These are phyloP conservation scores for Aspergillus egyptiacus DNA, from an alignment of 495 filamentous ascomycete species.

Conservation along the genomic window DNA sequence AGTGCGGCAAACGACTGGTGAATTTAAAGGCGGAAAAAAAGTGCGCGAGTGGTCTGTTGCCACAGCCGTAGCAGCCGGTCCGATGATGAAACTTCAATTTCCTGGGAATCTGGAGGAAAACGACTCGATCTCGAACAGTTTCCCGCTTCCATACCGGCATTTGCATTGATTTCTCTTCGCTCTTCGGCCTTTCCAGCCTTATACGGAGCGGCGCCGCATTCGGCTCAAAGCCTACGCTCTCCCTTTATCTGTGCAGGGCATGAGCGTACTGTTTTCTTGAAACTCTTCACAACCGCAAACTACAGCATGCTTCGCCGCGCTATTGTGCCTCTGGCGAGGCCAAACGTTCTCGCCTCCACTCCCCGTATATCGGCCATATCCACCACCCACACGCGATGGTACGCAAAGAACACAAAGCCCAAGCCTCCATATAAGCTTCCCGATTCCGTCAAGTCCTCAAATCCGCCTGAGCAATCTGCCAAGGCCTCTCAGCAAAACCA, in stretches of 20 bases:
- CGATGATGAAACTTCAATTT: slow-evolving; percentile 8
- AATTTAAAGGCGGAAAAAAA: slow-evolving; percentile 19
- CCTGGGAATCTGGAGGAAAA: neutral
- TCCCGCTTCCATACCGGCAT: neutral
- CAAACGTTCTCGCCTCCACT: slow-evolving; percentile 34
- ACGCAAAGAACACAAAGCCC: slow-evolving; percentile 43
- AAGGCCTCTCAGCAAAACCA: slow-evolving; percentile 26
- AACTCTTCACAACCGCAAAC: slow-evolving; percentile 1
- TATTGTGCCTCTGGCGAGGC: slow-evolving; percentile 42
- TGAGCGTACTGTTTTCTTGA: slow-evolving; percentile 24
- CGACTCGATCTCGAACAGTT: neutral
- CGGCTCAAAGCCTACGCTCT: neutral
- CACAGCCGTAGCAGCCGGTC: slow-evolving; percentile 16
- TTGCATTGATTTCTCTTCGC: neutral
- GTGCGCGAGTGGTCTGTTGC: slow-evolving; percentile 23
- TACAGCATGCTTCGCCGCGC: slow-evolving; percentile 44
- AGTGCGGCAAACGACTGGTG: slow-evolving; percentile 7
- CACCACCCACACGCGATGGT: slow-evolving; percentile 36
- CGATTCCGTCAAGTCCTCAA: slow-evolving; percentile 26
- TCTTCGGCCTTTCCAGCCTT: neutral
- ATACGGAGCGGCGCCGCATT: neutral
- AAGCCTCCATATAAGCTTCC: slow-evolving; percentile 44
- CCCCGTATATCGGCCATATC: slow-evolving; percentile 32
- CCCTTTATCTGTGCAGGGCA: slow-evolving; percentile 17
- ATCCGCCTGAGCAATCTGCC: slow-evolving; percentile 22